Conservation (phyloP, 2,329 filamentous ascomycete species). For the Pezicula radicicola region DNA sequence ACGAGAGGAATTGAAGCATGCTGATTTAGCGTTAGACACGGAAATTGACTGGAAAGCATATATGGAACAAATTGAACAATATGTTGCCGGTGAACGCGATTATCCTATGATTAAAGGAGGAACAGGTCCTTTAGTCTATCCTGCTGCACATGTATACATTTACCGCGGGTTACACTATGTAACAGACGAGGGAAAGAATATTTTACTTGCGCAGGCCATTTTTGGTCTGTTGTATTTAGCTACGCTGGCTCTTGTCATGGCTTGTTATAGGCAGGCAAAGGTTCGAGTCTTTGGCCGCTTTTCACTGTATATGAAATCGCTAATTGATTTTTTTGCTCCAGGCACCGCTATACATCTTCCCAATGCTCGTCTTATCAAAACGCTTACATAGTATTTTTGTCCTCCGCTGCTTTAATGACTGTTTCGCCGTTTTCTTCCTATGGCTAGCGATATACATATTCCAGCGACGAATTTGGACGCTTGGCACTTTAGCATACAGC, state of each 20-base stretch:
- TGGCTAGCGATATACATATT: constrained; percentile 79
- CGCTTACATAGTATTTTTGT: constrained; percentile 91
- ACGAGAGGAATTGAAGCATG: neutral
- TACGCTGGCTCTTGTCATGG: constrained; percentile 73
- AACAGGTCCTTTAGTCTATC: constrained; percentile 93
- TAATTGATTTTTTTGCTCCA: constrained; percentile 29
- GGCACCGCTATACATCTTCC: constrained; percentile 84
- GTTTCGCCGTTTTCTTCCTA: constrained; percentile 79
- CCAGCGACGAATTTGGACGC: constrained; percentile 70
- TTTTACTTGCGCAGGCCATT: constrained; percentile 76
- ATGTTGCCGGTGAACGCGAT: constrained; percentile 79
- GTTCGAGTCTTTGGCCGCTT: constrained; percentile 37
- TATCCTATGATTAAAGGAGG: constrained; percentile 82
- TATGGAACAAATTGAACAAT: constrained; percentile 87
- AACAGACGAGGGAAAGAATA: constrained; percentile 73
- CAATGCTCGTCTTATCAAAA: constrained; percentile 84
- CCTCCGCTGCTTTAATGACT: constrained; percentile 93
- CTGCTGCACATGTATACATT: constrained; percentile 88
- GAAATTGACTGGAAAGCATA: constrained; percentile 98
- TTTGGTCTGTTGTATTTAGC: constrained; percentile 79
- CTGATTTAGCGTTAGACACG: constrained; percentile 59
- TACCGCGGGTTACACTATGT: constrained; percentile 78
- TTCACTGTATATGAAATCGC: neutral
- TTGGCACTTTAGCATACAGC: constrained; percentile 71
- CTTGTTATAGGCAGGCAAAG: constrained; percentile 74